These are phyloP conservation scores for Clausena lansium DNA, from an alignment of 345 rosid genomes.

Conservation along the genomic window DNA sequence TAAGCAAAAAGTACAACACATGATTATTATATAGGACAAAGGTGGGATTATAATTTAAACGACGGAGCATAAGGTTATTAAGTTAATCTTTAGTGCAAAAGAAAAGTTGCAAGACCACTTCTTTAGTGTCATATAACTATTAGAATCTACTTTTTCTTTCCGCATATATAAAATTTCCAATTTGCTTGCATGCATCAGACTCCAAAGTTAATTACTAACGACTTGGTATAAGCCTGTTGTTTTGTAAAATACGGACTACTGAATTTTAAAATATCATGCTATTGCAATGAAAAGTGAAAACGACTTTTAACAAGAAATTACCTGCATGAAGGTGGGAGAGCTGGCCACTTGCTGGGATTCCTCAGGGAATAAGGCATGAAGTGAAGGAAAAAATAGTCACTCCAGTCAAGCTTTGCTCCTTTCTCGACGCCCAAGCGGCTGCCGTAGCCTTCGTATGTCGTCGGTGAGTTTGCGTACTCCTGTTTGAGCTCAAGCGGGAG, in stretches of 20 bases:
- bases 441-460: constrained; percentile 88
- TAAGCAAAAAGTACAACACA: background rate
- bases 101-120: background rate
- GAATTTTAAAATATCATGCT: too few species aligned
- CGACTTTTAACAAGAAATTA: constrained; percentile 1
- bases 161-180: background rate
- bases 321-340: constrained; percentile 68
- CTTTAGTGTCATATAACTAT: background rate
- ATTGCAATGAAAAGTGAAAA: too few species aligned
- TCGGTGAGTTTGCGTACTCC: constrained; percentile 68
- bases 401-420: constrained; percentile 87
- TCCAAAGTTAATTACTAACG: too few species aligned
- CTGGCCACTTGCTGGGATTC: constrained; percentile 72
- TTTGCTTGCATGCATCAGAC: background rate
- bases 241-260: too few species aligned
- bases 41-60: background rate
- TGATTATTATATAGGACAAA: background rate
- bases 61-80: background rate
- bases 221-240: too few species aligned
- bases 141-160: background rate
- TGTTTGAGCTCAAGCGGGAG: constrained; percentile 67
- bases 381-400: constrained; percentile 86
- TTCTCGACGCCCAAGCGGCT: constrained; percentile 83
- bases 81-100: too few species aligned
- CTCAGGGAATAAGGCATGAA: constrained; percentile 48